These are phyloP conservation scores for Acrocalymma vagum DNA, from an alignment of 2,329 filamentous ascomycete genomes.

Conservation along the genomic window DNA sequence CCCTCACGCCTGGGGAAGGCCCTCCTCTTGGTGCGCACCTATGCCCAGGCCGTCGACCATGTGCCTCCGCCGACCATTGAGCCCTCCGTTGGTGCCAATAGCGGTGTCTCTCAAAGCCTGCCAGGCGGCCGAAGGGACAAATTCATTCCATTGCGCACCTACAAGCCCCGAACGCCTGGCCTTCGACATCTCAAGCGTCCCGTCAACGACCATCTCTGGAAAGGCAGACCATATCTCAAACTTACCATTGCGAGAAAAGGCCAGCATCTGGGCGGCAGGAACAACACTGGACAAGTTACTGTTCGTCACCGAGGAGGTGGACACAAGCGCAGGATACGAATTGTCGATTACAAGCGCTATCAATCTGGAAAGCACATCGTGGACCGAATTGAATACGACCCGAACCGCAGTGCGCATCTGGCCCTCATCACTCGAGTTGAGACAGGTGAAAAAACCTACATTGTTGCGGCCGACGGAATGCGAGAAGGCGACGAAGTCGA, in stretches of 20 bases:
- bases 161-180: slow-evolving; percentile 93
- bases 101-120: slow-evolving; percentile 27
- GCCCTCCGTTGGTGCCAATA: slow-evolving; percentile 42
- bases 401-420: slow-evolving; percentile 91
- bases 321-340: slow-evolving; percentile 88
- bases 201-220: slow-evolving; percentile 97
- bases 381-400: slow-evolving; percentile 96
- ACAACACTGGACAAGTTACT: slow-evolving; percentile 84
- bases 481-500: slow-evolving; percentile 89
- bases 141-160: slow-evolving; percentile 73
- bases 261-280: slow-evolving; percentile 90
- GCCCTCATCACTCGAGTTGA: slow-evolving; percentile 81
- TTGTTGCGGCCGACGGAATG: slow-evolving; percentile 94
- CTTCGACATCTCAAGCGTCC: slow-evolving; percentile 89
- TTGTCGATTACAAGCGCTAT: slow-evolving; percentile 85
- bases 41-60: slow-evolving; percentile 58
- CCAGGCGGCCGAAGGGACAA: slow-evolving; percentile 41
- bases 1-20: slow-evolving; percentile 58
- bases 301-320: slow-evolving; percentile 93
- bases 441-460: slow-evolving; percentile 83
- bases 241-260: slow-evolving; percentile 94
- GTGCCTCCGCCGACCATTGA: slow-evolving; percentile 39
- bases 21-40: slow-evolving; percentile 59
- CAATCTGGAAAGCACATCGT: slow-evolving; percentile 84
- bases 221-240: slow-evolving; percentile 81